Conservation (phyloP, 2,329 filamentous ascomycete species). For the Fusarium illudens region DNA sequence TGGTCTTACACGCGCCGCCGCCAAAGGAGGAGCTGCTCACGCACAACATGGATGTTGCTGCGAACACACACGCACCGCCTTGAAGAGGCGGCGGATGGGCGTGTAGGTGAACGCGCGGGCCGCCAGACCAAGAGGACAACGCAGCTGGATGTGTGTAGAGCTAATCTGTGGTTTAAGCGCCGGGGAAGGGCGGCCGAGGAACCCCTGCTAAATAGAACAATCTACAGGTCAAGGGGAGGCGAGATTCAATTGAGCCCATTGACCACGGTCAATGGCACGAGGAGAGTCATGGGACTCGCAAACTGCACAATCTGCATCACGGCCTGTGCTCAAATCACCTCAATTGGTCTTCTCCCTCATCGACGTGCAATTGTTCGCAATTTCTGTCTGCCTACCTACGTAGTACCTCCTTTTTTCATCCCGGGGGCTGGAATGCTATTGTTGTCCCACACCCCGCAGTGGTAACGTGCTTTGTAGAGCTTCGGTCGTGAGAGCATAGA, state of each 20-base stretch:
- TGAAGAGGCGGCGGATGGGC: background rate
- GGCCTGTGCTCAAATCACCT: background rate
- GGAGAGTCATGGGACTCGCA: constrained; percentile 1
- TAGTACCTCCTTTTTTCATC: background rate
- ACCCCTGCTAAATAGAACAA: background rate
- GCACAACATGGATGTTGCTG: background rate
- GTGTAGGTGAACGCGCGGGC: background rate
- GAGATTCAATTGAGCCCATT: constrained; percentile 29
- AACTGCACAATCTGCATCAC: constrained; percentile 4
- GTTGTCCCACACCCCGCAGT: constrained; percentile 8
- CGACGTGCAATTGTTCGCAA: background rate
- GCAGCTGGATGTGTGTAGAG: background rate
- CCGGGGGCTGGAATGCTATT: background rate
- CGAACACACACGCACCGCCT: background rate
- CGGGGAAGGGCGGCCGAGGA: background rate
- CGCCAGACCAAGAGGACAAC: background rate
- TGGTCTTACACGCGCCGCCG: background rate
- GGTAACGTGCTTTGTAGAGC: constrained; percentile 18
- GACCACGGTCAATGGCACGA: constrained; percentile 12
- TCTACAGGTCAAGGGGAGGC: constrained; percentile 15
- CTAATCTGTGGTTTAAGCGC: background rate
- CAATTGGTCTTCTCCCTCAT: background rate
- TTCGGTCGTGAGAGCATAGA: constrained; percentile 25
- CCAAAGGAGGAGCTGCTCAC: background rate
- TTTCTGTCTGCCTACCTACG: no score